Conservation (phyloP, 768 basidiomycete species). For the Pulveroboletus sp. region DNA sequence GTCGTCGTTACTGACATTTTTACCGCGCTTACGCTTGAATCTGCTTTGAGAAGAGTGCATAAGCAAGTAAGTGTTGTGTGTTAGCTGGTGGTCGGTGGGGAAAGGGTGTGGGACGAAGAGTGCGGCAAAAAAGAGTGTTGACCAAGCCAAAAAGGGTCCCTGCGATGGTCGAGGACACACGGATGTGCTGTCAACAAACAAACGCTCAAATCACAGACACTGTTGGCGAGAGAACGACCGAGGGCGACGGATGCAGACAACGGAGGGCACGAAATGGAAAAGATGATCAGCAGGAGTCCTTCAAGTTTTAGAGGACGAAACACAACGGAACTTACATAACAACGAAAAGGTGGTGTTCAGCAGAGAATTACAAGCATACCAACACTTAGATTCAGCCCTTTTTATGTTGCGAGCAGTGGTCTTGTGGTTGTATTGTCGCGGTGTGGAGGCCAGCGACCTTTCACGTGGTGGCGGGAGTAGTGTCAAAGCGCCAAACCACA, state of each 20-base stretch:
- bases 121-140: slow-evolving; percentile 26
- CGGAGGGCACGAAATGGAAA: slow-evolving; percentile 15
- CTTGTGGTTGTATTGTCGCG: slow-evolving; percentile 21
- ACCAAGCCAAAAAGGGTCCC: slow-evolving; percentile 27
- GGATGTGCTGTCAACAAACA: slow-evolving; percentile 27
- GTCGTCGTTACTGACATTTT: slow-evolving; percentile 52
- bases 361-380: slow-evolving; percentile 29
- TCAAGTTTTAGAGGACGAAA: slow-evolving; percentile 22
- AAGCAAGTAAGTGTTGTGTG: slow-evolving; percentile 20
- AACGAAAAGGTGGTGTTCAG: slow-evolving; percentile 24
- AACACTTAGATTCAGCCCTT: slow-evolving; percentile 29
- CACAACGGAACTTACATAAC: slow-evolving; percentile 37
- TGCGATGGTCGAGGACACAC: slow-evolving; percentile 22
- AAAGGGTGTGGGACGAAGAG: slow-evolving; percentile 20
- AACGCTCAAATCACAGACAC: slow-evolving; percentile 32
- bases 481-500: slow-evolving; percentile 30
- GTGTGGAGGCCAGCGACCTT: slow-evolving; percentile 22
- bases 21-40: slow-evolving; percentile 50
- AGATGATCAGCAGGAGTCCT: slow-evolving; percentile 23
- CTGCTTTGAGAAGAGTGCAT: slow-evolving; percentile 40
- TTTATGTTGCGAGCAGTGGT: slow-evolving; percentile 18
- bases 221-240: slow-evolving; percentile 16
- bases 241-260: slow-evolving; percentile 18
- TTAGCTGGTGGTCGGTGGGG: slow-evolving; percentile 18
- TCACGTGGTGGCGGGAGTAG: slow-evolving; percentile 31